Conservation (phyloP, 306 rosid genomes). For the Dicorynia guianensis region DNA sequence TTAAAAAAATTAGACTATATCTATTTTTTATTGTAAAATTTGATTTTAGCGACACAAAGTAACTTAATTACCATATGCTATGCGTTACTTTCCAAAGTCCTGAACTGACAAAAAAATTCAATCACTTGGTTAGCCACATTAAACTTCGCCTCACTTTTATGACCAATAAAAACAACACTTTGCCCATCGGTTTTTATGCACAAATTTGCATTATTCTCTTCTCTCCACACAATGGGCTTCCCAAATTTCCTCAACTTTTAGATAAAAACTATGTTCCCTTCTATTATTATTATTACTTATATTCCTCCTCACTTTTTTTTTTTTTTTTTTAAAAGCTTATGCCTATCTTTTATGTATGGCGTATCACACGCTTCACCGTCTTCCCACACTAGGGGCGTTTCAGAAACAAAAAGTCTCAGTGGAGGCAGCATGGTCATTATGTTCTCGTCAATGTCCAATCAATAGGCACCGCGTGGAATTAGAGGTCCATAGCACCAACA, state of each 20-base stretch:
- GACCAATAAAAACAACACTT: slow-evolving; percentile 20
- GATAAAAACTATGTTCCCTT: background rate
- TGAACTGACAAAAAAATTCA: background rate
- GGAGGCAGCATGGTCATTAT: background rate
- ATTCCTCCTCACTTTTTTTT: background rate
- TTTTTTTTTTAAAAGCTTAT: background rate
- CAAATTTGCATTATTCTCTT: slow-evolving; percentile 6
- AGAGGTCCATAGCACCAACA: background rate
- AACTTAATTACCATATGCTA: background rate
- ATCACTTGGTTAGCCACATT: background rate
- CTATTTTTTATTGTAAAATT: too few relatives aligned
- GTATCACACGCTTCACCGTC: slow-evolving; percentile 46
- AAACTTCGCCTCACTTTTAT: background rate
- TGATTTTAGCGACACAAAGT: too few relatives aligned
- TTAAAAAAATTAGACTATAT: too few relatives aligned
- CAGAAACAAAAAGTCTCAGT: background rate
- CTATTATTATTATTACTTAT: background rate
- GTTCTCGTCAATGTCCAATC: slow-evolving; percentile 14
- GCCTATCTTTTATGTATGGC: slow-evolving; percentile 17
- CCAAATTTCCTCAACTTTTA: background rate
- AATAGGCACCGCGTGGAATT: slow-evolving; percentile 22
- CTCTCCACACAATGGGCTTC: slow-evolving; percentile 33
- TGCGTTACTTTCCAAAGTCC: slow-evolving; percentile 27
- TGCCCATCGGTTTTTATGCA: slow-evolving; percentile 40
- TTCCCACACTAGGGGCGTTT: slow-evolving; percentile 44